Conservation (phyloP, 352 stramenopile species). For the Peronosclerospora sorghi region DNA sequence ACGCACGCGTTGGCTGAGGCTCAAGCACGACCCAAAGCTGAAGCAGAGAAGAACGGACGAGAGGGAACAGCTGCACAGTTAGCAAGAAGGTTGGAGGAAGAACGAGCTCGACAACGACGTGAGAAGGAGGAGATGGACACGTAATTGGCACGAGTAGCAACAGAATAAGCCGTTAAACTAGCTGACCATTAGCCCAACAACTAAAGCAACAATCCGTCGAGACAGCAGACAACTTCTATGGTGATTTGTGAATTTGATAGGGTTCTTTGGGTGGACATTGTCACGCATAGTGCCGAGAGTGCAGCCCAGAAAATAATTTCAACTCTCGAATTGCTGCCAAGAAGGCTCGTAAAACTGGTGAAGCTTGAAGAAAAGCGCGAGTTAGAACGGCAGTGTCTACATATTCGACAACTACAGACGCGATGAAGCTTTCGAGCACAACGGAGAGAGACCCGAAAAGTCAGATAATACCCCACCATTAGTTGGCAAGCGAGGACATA, state of each 20-base stretch:
- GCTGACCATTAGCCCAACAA: constrained; percentile 14
- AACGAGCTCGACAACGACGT: constrained; percentile 36
- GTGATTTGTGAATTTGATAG: constrained; percentile 53
- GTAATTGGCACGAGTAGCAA: constrained; percentile 31
- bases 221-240: constrained; percentile 37
- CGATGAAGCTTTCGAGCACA: constrained; percentile 21
- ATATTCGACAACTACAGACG: constrained; percentile 33
- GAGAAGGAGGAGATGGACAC: constrained; percentile 35
- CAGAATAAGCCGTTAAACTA: constrained; percentile 25
- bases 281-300: constrained; percentile 45
- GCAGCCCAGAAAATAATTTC: constrained; percentile 51
- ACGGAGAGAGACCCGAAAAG: constrained; percentile 2
- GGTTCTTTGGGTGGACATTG: constrained; percentile 44
- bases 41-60: constrained; percentile 23
- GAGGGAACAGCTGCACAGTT: constrained; percentile 20
- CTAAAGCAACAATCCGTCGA: constrained; percentile 34
- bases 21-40: background rate
- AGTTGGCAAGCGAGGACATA: background rate
- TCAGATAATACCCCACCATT: too few relatives aligned
- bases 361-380: constrained; percentile 63
- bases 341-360: constrained; percentile 62
- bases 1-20: constrained; percentile 10
- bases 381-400: constrained; percentile 37
- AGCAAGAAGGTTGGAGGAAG: constrained; percentile 33
- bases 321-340: constrained; percentile 62